Conservation (phyloP, 805 yeast genomes). For the Candida orba region DNA sequence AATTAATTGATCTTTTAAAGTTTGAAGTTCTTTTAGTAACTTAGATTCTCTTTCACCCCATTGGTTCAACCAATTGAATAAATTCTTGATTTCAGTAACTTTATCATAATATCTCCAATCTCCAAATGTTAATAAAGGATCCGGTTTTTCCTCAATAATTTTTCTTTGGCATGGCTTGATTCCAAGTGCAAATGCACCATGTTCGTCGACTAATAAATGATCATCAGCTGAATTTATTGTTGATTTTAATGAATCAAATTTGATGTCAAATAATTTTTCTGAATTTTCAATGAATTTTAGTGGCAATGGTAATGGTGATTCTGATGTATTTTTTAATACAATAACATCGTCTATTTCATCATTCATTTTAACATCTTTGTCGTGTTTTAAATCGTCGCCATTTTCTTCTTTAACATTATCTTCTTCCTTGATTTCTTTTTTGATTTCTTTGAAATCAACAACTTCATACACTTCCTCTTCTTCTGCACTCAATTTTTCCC, state of each 20-base stretch:
- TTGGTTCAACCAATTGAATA: conserved; percentile 63
- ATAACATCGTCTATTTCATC: conserved; percentile 7
- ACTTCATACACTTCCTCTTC: conserved; percentile 12
- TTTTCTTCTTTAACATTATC: background rate
- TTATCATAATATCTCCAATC: conserved; percentile 72
- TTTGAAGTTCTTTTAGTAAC: conserved; percentile 53
- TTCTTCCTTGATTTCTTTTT: conserved; percentile 19
- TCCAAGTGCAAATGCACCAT: conserved; percentile 27
- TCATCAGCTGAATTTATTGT: conserved; percentile 46
- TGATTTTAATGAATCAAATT: conserved; percentile 37
- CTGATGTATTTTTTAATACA: conserved; percentile 8
- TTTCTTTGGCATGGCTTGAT: conserved; percentile 42
- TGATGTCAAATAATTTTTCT: conserved; percentile 16
- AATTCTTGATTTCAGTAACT: conserved; percentile 45
- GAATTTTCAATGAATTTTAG: conserved; percentile 19
- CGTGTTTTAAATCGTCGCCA: background rate
- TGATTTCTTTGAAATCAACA: conserved; percentile 12
- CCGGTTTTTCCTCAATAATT: conserved; percentile 58
- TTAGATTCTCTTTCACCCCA: conserved; percentile 70
- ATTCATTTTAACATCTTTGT: background rate
- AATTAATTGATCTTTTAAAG: conserved; percentile 44
- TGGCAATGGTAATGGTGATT: conserved; percentile 4
- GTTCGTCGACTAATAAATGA: conserved; percentile 27
- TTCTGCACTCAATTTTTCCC: conserved; percentile 18
- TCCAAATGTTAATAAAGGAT: conserved; percentile 40